phyloP scores from a whole-genome alignment of 495 filamentous ascomycete species.

The Elasticomyces elasticus region DNA sequence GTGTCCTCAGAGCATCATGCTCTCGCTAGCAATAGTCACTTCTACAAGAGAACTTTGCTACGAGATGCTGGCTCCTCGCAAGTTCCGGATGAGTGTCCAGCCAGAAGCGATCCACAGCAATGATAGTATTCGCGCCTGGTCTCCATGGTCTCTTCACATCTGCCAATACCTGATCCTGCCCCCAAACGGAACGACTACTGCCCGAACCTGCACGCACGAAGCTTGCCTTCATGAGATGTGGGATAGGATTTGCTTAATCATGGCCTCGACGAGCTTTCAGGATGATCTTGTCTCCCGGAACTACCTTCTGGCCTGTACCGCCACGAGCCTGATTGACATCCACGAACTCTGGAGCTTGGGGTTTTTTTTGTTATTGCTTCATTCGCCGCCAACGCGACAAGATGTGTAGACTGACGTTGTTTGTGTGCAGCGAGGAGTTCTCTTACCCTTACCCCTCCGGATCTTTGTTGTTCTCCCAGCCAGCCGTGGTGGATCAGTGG shows the following conservation, averaged over 20 bases:
- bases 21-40: not conserved
- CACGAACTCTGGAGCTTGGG: too few species aligned
- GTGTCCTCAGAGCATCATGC: not conserved
- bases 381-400: not conserved
- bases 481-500: conserved; percentile 12
- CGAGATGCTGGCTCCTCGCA: not conserved
- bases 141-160: too few species aligned
- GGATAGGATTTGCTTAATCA: not conserved
- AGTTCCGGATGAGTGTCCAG: not conserved
- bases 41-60: not conserved
- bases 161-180: too few species aligned
- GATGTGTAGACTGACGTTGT: conserved; percentile 9
- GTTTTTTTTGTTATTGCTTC: not conserved
- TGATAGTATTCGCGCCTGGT: too few species aligned
- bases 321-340: too few species aligned
- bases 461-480: conserved; percentile 11
- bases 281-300: too few species aligned
- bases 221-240: too few species aligned
- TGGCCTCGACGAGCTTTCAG: too few species aligned
- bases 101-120: too few species aligned
- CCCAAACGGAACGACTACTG: too few species aligned
- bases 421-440: conserved; percentile 11
- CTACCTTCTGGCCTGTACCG: too few species aligned
- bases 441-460: conserved; percentile 6
- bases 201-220: too few species aligned